Evolutionary conservation across 345 rosid genomes (phyloP), one percentile per base, ranked within the genome.

Genomic region (Aquilaria sinensis): DNA sequence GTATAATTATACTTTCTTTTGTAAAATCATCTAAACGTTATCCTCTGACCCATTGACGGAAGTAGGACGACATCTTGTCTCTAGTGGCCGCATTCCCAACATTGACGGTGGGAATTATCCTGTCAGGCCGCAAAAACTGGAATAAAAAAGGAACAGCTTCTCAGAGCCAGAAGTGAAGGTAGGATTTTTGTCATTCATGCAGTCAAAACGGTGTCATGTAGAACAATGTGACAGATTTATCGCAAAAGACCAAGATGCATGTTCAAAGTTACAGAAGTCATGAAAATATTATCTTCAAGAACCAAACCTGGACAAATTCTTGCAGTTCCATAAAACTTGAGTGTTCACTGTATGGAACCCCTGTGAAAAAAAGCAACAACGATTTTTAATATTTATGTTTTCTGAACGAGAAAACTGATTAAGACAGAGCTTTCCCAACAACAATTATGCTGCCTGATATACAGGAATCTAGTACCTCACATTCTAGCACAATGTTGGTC

Each of bases 321-420:
- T 63, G 72, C 65, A 86, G 72, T 70, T 86, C 91, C 55, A 83
- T 86, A 73, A 83, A 89, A 74, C 96, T 86, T 32, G 93, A 86
- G 72, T 84, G 96, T 77, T 89, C 93, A 58, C 91, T 89, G 64
- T 81, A 89, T 43, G 93, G 93, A 70, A 86, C 91, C 50, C 96
- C 96, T 84, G 78, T 13, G 70, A 57, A 60, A 12, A 30, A 32
- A 15, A 37, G 43, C 43, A 37, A 37, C 43, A 37, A 37, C 8
- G 8, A 37, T 37, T 9, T 23, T 3, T 37, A 37, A 2, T 37
- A 9, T 4, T 37, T 37, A 37, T 37, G 8, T 5, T 37, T 37
- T 37, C 43, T 37, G 43, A 37, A 37, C 0, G 7, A 37, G 43
- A 37, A 37, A 37, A 37, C 43, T 37, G 43, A 37, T 37, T 5